Base-by-base conservation (phyloP, 1,284 basidiomycete species). In the Papiliotrema nemorosa region DNA sequence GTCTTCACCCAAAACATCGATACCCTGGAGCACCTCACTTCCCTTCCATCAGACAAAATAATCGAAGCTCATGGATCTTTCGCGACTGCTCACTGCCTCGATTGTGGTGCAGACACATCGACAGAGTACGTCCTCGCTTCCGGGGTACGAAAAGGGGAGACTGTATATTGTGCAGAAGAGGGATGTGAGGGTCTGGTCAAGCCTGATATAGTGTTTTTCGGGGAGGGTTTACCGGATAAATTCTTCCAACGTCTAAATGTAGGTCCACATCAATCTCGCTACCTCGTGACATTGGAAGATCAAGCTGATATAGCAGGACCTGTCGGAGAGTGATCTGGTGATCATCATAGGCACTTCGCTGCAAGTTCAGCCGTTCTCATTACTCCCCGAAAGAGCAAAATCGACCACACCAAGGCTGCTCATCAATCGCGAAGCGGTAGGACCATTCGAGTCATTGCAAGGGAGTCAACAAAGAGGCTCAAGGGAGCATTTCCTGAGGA, bases 61-160 rank as follows among this genome's bases (percentile, higher is more conserved):
- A 80, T 97, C 31, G 94, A 97, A 75, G 96, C 96, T 0, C 94
- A 98, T 66, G 94, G 92, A 1, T 90, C 86, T 61, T 93, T 93
- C 60, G 88, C 89, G 0, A 80, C 78, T 9, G 87, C 92, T 45
- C 79, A 82, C 50, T 97, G 92, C 64, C 82, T 94, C 13, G 76
- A 81, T 18, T 96, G 91, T 67, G 41, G 54, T 16, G 58, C 76
- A 22, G 65, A 71, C 2, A 67, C 78, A 0, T 88, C 80, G 57
- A 81, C 84, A 42, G 81, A 80, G 21, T 81, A 82, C n/a, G 82
- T 84, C 65, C 85, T 93, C 77, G 80, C 79, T 64, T 70, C 77
- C 12, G 78, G 81, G 6, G 80, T 90, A 26, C 69, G 78, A 47
- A 66, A 75, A 24, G 82, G 82, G 27, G 70, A 80, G 50, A 82